Conservation (phyloP, 495 filamentous ascomycete species). For the Xylona heveae region DNA sequence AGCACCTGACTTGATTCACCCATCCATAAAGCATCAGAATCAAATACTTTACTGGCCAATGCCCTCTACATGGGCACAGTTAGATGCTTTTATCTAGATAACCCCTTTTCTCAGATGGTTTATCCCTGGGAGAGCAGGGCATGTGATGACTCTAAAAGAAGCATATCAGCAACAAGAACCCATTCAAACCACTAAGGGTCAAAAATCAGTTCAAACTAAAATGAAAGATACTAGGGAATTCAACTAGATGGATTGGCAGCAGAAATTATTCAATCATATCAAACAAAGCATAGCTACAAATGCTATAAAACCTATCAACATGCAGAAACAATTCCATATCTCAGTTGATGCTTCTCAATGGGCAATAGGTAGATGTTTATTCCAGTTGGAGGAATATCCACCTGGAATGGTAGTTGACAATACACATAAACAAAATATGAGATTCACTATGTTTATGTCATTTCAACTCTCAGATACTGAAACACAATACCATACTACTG, state of each 20-base stretch:
- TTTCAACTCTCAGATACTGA: no score
- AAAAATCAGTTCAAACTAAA: constrained; percentile 1
- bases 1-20: not conserved
- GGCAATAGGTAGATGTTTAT: not conserved
- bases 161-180: not conserved
- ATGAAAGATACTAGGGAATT: not conserved
- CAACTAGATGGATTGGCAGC: not conserved
- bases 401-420: not conserved
- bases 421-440: not conserved
- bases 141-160: not conserved
- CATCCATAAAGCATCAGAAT: not conserved
- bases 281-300: not conserved
- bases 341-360: no score
- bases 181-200: not conserved
- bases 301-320: not conserved
- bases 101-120: no score
- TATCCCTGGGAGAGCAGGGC: constrained; percentile 1
- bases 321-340: no score
- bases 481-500: not conserved
- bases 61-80: no score
- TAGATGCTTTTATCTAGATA: constrained; percentile 2
- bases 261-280: constrained; percentile 1
- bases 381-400: not conserved
- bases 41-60: not conserved
- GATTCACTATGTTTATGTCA: constrained; percentile 1